Evolutionary conservation across 2,329 filamentous ascomycete genomes (phyloP).

Genomic region (Talaromyces pinophilus): DNA sequence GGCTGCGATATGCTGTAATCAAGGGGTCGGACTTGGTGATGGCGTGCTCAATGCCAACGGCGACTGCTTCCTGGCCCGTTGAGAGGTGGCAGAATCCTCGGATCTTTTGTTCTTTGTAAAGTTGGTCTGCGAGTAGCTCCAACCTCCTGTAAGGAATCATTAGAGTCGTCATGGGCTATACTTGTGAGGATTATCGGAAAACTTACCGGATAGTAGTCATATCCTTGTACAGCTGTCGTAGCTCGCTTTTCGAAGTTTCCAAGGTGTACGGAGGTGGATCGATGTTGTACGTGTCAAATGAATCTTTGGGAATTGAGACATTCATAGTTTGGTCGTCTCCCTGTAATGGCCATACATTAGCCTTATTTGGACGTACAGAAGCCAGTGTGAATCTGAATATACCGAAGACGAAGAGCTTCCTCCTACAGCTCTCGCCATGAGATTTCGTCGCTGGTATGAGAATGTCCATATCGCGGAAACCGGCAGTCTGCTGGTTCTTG

Average conservation of each 20-base stretch:
- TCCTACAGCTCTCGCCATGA: conserved; percentile 1
- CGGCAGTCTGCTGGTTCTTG: neutral
- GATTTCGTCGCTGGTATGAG: conserved; percentile 1
- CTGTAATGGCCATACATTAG: conserved; percentile 47
- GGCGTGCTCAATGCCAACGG: conserved; percentile 88
- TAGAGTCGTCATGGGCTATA: neutral
- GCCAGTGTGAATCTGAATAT: too few species aligned
- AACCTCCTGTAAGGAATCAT: conserved; percentile 70
- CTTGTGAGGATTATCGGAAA: neutral
- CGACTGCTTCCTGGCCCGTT: conserved; percentile 92
- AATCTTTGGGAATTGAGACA: conserved; percentile 87
- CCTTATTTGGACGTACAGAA: neutral
- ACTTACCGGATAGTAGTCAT: conserved; percentile 84
- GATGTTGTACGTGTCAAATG: conserved; percentile 96
- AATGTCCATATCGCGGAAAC: neutral
- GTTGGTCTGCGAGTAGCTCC: conserved; percentile 93
- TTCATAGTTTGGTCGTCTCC: conserved; percentile 86
- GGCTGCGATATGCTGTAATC: conserved; percentile 94
- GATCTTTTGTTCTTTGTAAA: conserved; percentile 99
- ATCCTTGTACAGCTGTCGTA: conserved; percentile 95
- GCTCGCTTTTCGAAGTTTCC: conserved; percentile 86
- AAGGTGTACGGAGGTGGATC: conserved; percentile 89
- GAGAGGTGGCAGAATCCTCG: conserved; percentile 98
- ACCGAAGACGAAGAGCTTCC: conserved; percentile 11
- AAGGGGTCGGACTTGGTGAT: conserved; percentile 84